Base-by-base conservation (phyloP, 352 stramenopile species). In the Globisporangium rhizosaccharum region DNA sequence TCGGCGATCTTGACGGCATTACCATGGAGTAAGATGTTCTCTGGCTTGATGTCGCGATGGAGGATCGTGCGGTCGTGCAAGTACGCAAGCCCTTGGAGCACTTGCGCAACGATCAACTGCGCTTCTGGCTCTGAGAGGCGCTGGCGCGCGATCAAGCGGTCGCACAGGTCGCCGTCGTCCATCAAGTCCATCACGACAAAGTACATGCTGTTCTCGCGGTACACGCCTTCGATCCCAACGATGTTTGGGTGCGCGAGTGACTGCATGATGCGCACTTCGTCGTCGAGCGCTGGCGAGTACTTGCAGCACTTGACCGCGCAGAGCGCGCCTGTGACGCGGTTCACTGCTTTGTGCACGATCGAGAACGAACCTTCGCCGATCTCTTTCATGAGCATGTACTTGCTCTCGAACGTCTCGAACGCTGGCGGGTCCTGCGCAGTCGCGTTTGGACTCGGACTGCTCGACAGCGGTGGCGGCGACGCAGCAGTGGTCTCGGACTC, bases 121-220 rank as follows among this genome's bases (percentile, higher is more conserved):
- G 72, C 72, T 36, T 89, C 73, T 5, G 56, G 33, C 62, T 93
- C 83, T 0, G 68, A 63, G 10, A 93, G 72, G 7, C 71, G 69
- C 57, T 89, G 81, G 15, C 69, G 71, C 58, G 87, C 53, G 53
- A 93, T 89, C 10, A 93, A 64, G 51, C 73, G 66, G 39, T 93
- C 83, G 47, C 83, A 93, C 51, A 93, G 61, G 39, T 93, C 83
- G 4, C 83, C 83, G 45, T 87, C 71, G 25, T 84, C 76, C 65
- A 93, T 80, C 54, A 86, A 86, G 52, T 91, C 83, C 79, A 93
- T 89, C 51, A 91, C 81, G 30, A 93, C 77, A 56, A 88, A 93
- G 62, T 85, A 86, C 53, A 91, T 85, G 46, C 81, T 68, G 54
- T 87, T 71, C 18, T 85, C 76, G 5, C 74, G 45, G 64, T 87